These are phyloP conservation scores for Cicer bijugum DNA, from an alignment of 306 rosid species.

Conservation along the genomic window DNA sequence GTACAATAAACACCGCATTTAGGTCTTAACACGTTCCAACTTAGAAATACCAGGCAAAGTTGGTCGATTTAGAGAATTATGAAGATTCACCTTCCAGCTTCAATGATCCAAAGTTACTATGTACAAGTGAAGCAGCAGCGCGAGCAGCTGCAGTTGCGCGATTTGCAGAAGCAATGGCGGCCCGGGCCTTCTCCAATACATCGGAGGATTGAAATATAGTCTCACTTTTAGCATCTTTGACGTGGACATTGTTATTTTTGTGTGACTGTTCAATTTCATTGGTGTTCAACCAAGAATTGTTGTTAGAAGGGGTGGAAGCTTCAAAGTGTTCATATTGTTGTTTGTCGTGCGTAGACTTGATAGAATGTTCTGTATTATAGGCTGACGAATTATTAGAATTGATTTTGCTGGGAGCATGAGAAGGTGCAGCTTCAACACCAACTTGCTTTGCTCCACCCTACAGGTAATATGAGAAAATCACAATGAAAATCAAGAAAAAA, in stretches of 20 bases:
- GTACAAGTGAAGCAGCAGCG: slow-evolving; percentile 73
- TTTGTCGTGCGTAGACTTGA: slow-evolving; percentile 42
- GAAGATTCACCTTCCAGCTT: slow-evolving; percentile 61
- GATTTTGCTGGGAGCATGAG: slow-evolving; percentile 52
- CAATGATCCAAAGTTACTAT: slow-evolving; percentile 53
- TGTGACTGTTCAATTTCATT: slow-evolving; percentile 65
- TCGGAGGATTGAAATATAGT: slow-evolving; percentile 57
- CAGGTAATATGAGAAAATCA: slow-evolving; percentile 40
- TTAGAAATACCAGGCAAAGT: slow-evolving; percentile 2
- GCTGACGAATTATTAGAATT: slow-evolving; percentile 50
- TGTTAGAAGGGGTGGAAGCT: slow-evolving; percentile 51
- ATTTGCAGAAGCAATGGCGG: slow-evolving; percentile 87
- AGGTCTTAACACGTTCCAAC: slow-evolving; percentile 9
- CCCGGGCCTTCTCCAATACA: slow-evolving; percentile 78
- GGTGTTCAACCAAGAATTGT: slow-evolving; percentile 36
- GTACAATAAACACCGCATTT: slow-evolving; percentile 29
- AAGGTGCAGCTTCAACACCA: slow-evolving; percentile 50
- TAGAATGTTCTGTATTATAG: slow-evolving; percentile 41
- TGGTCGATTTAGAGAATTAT: slow-evolving; percentile 40
- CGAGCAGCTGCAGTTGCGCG: slow-evolving; percentile 89
- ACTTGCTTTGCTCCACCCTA: slow-evolving; percentile 79
- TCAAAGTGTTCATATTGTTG: slow-evolving; percentile 55
- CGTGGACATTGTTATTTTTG: slow-evolving; percentile 44
- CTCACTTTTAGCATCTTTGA: slow-evolving; percentile 51
- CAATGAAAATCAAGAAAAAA: slow-evolving; percentile 22